Conservation (phyloP, 768 basidiomycete genomes). For the Termitomyces sp. region DNA sequence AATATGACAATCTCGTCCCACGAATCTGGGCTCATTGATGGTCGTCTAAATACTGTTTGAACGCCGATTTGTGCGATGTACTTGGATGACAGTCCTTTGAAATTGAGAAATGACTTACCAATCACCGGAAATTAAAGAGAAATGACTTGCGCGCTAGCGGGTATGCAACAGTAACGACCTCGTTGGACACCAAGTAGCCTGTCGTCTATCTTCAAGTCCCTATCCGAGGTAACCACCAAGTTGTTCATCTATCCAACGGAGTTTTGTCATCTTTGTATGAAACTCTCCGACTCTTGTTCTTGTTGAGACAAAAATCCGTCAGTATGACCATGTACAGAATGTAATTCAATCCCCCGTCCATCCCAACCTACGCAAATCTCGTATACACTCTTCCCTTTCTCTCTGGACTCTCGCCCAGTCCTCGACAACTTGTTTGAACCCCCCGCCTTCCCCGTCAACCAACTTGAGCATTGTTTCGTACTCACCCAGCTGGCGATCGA, state of each 20-base stretch:
- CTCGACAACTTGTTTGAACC: conserved; percentile 43
- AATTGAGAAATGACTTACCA: no score
- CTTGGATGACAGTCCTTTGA: no score
- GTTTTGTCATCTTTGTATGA: not conserved
- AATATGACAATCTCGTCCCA: not conserved
- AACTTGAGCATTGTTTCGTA: conserved; percentile 39
- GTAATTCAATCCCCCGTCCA: conserved; percentile 41
- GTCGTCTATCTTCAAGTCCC: no score
- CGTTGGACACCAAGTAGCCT: no score
- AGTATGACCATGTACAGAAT: not conserved
- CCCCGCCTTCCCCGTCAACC: conserved; percentile 36
- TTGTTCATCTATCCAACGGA: no score
- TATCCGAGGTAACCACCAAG: not conserved
- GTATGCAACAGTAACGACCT: no score
- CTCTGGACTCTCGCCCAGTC: conserved; percentile 45
- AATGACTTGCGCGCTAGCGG: no score
- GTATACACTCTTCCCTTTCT: conserved; percentile 47
- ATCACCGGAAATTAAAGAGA: no score
- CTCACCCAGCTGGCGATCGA: conserved; percentile 37
- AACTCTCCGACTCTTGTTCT: not conserved
- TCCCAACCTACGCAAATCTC: conserved; percentile 45
- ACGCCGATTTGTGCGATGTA: no score
- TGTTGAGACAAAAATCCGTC: not conserved
- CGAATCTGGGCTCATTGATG: not conserved
- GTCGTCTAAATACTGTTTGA: not conserved